Evolutionary conservation across 2,329 filamentous ascomycete species (phyloP).

Genomic region (Fusarium tricinctum): DNA sequence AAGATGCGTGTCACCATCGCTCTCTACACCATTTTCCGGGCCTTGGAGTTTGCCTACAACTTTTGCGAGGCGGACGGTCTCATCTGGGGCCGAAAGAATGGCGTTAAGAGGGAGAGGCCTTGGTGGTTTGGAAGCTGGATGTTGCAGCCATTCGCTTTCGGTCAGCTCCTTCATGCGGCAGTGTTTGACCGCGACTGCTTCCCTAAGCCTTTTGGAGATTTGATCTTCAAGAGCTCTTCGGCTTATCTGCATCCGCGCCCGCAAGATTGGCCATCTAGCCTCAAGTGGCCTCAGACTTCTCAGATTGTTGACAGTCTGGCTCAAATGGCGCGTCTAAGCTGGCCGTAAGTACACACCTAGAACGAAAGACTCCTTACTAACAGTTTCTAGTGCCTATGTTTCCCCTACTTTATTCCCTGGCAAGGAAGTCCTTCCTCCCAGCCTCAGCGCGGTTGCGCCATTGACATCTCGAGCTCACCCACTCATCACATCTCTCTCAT

Average conservation of each 20-base stretch:
- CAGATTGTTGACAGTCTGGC: conserved; percentile 86
- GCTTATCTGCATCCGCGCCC: conserved; percentile 85
- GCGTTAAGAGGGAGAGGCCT: conserved; percentile 72
- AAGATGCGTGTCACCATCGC: conserved; percentile 82
- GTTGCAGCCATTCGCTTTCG: conserved; percentile 80
- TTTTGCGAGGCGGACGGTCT: conserved; percentile 80
- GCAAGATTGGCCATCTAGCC: conserved; percentile 72
- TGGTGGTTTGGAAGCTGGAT: conserved; percentile 91
- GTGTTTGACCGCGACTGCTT: conserved; percentile 83
- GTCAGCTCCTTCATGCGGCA: conserved; percentile 81
- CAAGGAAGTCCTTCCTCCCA: conserved; percentile 73
- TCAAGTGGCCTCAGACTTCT: conserved; percentile 81
- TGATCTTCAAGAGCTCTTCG: conserved; percentile 78
- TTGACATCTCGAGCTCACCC: conserved; percentile 89
- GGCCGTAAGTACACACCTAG: conserved; percentile 74
- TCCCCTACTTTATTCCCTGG: conserved; percentile 89
- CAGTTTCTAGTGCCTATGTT: conserved; percentile 72
- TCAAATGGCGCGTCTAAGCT: conserved; percentile 83
- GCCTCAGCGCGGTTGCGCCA: conserved; percentile 78
- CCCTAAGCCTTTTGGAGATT: conserved; percentile 65
- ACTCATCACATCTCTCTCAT: conserved; percentile 86
- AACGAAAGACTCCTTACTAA: conserved; percentile 5
- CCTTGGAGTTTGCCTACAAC: conserved; percentile 90
- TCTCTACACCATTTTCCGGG: conserved; percentile 84
- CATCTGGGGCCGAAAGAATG: conserved; percentile 71